A percentile compares a stretch with the other conserved stretches of the same genome.
Evolutionary conservation across 345 rosid species (phyloP).

Genomic region (Moricandia arvensis): DNA sequence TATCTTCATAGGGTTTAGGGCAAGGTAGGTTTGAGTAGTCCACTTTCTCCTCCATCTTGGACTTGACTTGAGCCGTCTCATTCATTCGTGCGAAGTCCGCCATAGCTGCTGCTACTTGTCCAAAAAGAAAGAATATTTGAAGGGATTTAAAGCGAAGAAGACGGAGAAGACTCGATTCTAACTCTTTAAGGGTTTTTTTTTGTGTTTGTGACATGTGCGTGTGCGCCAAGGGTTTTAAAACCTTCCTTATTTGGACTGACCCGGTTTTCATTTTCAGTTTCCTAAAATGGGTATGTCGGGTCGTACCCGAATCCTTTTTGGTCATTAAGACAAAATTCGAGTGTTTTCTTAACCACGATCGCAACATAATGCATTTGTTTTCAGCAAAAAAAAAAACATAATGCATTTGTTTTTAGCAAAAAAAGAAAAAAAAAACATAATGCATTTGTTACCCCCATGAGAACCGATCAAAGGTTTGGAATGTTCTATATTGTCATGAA

Average conservation of each 20-base stretch:
- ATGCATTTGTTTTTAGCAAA: no score
- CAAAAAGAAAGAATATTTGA: not conserved
- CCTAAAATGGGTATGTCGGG: not conserved
- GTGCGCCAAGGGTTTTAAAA: slow-evolving; percentile 6
- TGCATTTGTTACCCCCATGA: not conserved
- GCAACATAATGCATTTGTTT: not conserved
- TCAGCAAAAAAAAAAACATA: no score
- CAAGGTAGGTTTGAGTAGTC: slow-evolving; percentile 80
- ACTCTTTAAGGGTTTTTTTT: not conserved
- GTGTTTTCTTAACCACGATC: no score
- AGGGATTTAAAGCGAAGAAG: not conserved
- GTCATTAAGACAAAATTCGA: not conserved
- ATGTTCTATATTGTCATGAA: not conserved
- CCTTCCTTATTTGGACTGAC: not conserved
- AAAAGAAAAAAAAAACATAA: no score
- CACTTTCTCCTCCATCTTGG: slow-evolving; percentile 45
- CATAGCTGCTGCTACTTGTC: slow-evolving; percentile 35
- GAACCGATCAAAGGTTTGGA: not conserved
- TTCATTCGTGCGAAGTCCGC: slow-evolving; percentile 44
- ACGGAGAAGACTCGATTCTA: not conserved
- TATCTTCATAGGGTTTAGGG: slow-evolving; percentile 75
- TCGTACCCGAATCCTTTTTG: not conserved
- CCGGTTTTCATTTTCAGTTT: not conserved
- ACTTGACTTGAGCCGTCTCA: not conserved
- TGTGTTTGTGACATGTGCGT: not conserved